Evolutionary conservation across 2,329 filamentous ascomycete genomes (phyloP), one percentile per base, ranked within the genome.

Genomic region (Macrophomina pseudophaseolina): DNA sequence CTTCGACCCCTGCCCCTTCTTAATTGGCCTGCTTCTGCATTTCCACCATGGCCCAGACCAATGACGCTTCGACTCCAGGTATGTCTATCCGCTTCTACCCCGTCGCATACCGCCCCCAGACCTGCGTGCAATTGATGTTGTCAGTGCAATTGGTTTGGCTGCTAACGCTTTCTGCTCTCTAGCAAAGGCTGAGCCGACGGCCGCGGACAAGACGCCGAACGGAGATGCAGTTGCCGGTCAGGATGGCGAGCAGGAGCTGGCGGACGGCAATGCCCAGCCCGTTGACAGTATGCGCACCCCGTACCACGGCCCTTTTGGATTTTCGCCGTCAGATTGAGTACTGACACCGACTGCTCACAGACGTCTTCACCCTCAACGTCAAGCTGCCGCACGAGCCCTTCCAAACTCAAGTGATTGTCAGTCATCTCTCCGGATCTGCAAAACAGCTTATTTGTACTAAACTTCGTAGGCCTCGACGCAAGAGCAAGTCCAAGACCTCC

Each of bases 401-500:
- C 73, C 89, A 92, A 80, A 91, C 96, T 74, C 88, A 94, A 77
- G 89, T 97, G 72, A 94, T 93, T 87, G 93, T 96, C 80, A 67
- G 74, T 73, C 46, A 33, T 49, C 18, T 38, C 18, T 33, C 38
- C 52, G 58, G 63, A 54, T 46, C 65, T 62, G 58, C 71, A 23
- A 14, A 52, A 32, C 70, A 66, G 40, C 71, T 72, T 74, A 28
- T 23, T 60, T 67, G 64, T 66, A 72, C 78, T 68, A 80, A 69
- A 67, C 64, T 66, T 66, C 68, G 38, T 73, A 95, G 91, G 91
- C 97, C 66, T 94, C 93, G 49, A 90, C 90, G 71, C 91, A 97
- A 84, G 96, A 99, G 82, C 94, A 97, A 79, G 90, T 98, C 69
- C 95, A 98, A 80, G 95, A 99, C 84, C 90, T 99, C 73, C 92